phyloP scores from a whole-genome alignment of 495 filamentous ascomycete genomes.

The Cercophora newfieldiana region DNA sequence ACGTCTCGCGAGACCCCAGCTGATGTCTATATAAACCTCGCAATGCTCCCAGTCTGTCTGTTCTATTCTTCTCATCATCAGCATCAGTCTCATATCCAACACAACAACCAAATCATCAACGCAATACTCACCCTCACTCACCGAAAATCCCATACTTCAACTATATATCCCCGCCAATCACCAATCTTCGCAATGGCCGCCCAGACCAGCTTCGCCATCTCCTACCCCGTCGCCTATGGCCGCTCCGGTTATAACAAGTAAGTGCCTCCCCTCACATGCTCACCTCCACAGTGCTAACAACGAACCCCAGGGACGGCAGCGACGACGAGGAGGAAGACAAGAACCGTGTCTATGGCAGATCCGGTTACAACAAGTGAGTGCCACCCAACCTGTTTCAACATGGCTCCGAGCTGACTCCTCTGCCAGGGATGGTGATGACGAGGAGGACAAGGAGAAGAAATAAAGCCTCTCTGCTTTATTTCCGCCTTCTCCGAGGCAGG shows the following conservation, averaged over 20 bases:
- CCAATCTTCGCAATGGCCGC: constrained; percentile 43
- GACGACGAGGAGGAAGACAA: constrained; percentile 44
- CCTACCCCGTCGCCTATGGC: constrained; percentile 60
- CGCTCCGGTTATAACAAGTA: constrained; percentile 53
- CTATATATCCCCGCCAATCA: constrained; percentile 17
- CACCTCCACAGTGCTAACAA: constrained; percentile 12
- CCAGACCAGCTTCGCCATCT: constrained; percentile 35
- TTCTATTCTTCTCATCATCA: constrained; percentile 34
- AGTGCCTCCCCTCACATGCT: constrained; percentile 1
- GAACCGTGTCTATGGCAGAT: constrained; percentile 42
- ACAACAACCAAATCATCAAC: constrained; percentile 5
- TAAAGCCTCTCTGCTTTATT: constrained; percentile 12
- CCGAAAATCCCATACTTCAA: constrained; percentile 10
- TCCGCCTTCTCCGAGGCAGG: neutral
- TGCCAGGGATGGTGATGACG: constrained; percentile 31
- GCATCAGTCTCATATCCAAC: constrained; percentile 25
- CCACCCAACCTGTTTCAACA: neutral
- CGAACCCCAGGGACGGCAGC: constrained; percentile 32
- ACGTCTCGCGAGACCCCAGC: neutral
- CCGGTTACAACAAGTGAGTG: constrained; percentile 47
- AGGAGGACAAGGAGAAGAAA: constrained; percentile 33
- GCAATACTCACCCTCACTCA: constrained; percentile 15
- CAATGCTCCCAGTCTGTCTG: constrained; percentile 18
- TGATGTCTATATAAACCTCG: constrained; percentile 36
- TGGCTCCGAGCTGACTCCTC: neutral